These are phyloP conservation scores for Chlorella sp. DNA, from an alignment of 139 green algal genomes.

Conservation along the genomic window DNA sequence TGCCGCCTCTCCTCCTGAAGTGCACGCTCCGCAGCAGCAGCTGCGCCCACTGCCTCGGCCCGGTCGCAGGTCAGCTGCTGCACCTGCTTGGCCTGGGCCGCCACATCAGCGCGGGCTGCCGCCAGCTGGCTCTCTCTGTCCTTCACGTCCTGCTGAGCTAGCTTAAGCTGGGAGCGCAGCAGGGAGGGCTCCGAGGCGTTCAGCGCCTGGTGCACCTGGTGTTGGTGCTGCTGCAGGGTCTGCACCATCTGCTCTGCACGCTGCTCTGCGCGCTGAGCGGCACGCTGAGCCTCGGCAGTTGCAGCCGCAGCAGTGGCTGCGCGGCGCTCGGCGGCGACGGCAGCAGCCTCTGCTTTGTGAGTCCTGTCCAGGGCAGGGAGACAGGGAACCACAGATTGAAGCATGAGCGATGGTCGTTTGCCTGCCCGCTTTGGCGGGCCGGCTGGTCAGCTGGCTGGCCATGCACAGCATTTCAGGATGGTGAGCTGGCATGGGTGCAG, in stretches of 20 bases:
- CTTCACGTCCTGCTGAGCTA: neutral
- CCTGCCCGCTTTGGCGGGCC: too few relatives aligned
- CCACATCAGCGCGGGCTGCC: neutral
- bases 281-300: neutral
- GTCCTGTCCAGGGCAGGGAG: neutral
- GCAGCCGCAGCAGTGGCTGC: neutral
- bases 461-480: too few relatives aligned
- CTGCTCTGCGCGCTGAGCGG: neutral
- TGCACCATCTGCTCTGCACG: too few relatives aligned
- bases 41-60: neutral
- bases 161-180: neutral
- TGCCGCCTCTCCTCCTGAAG: neutral
- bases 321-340: neutral
- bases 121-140: neutral
- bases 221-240: neutral
- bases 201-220: neutral
- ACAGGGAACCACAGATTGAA: neutral
- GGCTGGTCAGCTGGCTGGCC: too few relatives aligned
- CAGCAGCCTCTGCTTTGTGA: neutral
- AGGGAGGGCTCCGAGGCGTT: neutral
- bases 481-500: too few relatives aligned
- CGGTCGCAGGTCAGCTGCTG: neutral
- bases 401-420: too few relatives aligned
- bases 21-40: neutral
- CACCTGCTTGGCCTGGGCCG: neutral